Base-by-base conservation (phyloP, 768 basidiomycete species). In the Lactarius deliciosus region DNA sequence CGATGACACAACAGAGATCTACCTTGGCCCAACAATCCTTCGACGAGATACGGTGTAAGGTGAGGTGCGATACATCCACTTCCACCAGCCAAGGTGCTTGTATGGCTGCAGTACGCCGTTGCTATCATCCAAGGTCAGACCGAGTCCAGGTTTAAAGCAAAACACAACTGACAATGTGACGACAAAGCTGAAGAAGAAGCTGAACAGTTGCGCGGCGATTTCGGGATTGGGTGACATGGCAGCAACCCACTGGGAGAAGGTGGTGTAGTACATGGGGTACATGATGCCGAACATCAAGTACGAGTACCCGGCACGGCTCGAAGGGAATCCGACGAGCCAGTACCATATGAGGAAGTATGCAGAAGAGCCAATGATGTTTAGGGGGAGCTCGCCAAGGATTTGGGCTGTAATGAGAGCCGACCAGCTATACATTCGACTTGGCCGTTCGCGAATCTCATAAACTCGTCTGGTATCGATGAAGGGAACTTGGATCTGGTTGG, bases 291-390 rank as follows among this genome's bases (percentile, higher is more conserved):
- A 70, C 53, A 78, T 59, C 20, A 83, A 73, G 70, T 78, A 81
- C 13, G 78, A 76, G 72, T 75, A 82, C 2, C 77, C 80, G 0
- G 75, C 79, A 36, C 81, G 77, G 57, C 74, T 71, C 18, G 73
- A 70, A 6, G 74, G 72, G 68, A 77, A 79, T 5, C 80, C 81
- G 59, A 82, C 78, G 9, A 80, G 76, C 79, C 79, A 83, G 70
- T 79, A 84, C 82, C 81, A 85, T 73, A 80, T 80, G 55, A 79
- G 54, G 73, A 80, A 83, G 73, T 79, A 79, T 22, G 83, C 7
- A 10, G 79, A 75, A 0, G 79, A 77, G 9, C 73, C 74, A 50
- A 78, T 18, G 22, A 81, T 78, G 65, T 82, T 82, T 74, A 80
- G 79, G 18, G 81, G 81, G 1, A 81, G 54, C 72, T 83, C 82